phyloP scores from a whole-genome alignment of 1,284 basidiomycete genomes.

The Spongispora temasekensis region DNA sequence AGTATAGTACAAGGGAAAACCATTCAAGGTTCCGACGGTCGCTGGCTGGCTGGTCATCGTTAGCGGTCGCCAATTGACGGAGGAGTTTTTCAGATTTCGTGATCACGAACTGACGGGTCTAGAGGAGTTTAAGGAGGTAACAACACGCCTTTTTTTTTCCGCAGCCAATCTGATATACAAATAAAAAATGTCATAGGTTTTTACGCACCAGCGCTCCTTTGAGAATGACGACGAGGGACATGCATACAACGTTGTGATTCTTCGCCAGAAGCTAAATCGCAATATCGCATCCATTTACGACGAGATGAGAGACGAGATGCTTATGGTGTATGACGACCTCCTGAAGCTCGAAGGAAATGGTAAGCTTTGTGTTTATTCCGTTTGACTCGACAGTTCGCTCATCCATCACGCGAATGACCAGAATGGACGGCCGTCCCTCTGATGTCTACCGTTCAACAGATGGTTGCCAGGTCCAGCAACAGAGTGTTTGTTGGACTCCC shows the following conservation, averaged over 20 bases:
- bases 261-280: slow-evolving; percentile 34
- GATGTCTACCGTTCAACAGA: slow-evolving; percentile 18
- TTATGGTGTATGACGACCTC: slow-evolving; percentile 29
- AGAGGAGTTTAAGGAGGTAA: slow-evolving; percentile 12
- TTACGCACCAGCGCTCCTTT: slow-evolving; percentile 15
- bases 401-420: slow-evolving; percentile 23
- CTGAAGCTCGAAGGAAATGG: slow-evolving; percentile 20
- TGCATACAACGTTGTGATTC: slow-evolving; percentile 30
- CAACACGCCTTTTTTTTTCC: background rate
- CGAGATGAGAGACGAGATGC: slow-evolving; percentile 38
- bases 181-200: background rate
- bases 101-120: slow-evolving; percentile 32
- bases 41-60: slow-evolving; percentile 45
- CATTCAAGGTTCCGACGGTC: slow-evolving; percentile 45
- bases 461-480: slow-evolving; percentile 39
- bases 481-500: slow-evolving; percentile 44
- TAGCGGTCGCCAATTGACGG: slow-evolving; percentile 36
- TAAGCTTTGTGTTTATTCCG: slow-evolving; percentile 5
- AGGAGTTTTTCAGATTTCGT: slow-evolving; percentile 43
- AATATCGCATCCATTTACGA: slow-evolving; percentile 28
- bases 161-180: background rate
- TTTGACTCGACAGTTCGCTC: slow-evolving; percentile 11
- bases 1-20: slow-evolving; percentile 36
- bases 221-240: slow-evolving; percentile 26
- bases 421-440: slow-evolving; percentile 34